Evolutionary conservation across 257 asterid genomes (phyloP).

Genomic region (Osmanthus fragrans): DNA sequence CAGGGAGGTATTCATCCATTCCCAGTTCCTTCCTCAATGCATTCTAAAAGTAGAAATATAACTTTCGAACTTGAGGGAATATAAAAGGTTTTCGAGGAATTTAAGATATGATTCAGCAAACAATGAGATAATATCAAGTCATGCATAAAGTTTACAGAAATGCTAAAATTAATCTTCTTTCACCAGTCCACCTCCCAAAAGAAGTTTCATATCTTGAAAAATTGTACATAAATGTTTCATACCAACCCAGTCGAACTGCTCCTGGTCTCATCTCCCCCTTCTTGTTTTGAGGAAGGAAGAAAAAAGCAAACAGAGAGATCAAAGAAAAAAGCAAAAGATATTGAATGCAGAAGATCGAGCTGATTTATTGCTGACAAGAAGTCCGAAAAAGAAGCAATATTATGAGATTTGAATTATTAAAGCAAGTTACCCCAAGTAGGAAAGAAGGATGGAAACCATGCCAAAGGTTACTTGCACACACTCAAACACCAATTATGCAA

Average conservation of each 20-base stretch:
- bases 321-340: neutral
- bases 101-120: neutral
- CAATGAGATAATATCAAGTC: neutral
- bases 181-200: neutral
- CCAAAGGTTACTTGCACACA: neutral
- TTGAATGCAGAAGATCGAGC: neutral
- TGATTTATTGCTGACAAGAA: neutral
- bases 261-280: neutral
- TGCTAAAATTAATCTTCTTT: neutral
- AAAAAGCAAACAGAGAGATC: neutral
- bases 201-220: neutral
- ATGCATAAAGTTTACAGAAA: neutral
- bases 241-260: neutral
- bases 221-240: neutral
- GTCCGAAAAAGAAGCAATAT: neutral
- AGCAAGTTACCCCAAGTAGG: neutral
- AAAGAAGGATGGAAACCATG: neutral
- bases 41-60: constrained; percentile 43
- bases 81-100: neutral
- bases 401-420: neutral
- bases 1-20: constrained; percentile 86
- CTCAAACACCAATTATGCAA: neutral
- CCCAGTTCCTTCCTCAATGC: constrained; percentile 83
- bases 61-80: neutral
- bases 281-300: neutral